These are phyloP conservation scores for Pseudocercospora fuligena DNA, from an alignment of 2,329 filamentous ascomycete species.

Conservation along the genomic window DNA sequence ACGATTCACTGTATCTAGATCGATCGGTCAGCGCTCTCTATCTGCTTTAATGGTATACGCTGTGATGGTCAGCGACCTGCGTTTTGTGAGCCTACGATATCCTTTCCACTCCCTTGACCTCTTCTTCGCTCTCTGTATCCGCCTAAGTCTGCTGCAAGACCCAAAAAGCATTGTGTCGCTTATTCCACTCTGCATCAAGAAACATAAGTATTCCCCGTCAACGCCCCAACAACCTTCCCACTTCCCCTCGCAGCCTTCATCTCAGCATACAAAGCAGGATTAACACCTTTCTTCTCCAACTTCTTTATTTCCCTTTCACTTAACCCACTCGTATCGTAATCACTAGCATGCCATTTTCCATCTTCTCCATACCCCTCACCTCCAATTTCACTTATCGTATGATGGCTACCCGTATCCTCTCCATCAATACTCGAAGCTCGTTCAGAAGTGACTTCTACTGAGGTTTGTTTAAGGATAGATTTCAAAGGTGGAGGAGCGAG, in stretches of 20 bases:
- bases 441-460: conserved; percentile 38
- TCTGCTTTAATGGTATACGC: too few species aligned
- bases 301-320: conserved; percentile 50
- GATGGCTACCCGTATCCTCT: conserved; percentile 30
- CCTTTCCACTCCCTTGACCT: too few species aligned
- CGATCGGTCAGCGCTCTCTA: too few species aligned
- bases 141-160: too few species aligned
- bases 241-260: conserved; percentile 53
- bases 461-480: conserved; percentile 26
- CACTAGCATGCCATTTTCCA: conserved; percentile 47
- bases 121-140: too few species aligned
- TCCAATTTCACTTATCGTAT: conserved; percentile 28
- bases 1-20: too few species aligned
- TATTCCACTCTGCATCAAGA: conserved; percentile 21
- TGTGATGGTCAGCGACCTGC: too few species aligned
- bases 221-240: conserved; percentile 34
- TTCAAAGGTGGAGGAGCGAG: conserved; percentile 4
- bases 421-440: conserved; percentile 28
- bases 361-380: conserved; percentile 15
- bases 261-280: conserved; percentile 52
- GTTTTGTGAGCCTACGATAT: too few species aligned
- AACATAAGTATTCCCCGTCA: conserved; percentile 39
- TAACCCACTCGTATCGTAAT: conserved; percentile 45
- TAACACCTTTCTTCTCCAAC: conserved; percentile 53
- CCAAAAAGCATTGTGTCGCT: too few species aligned